Evolutionary conservation across 2,329 filamentous ascomycete species (phyloP), one percentile per base, ranked within the genome.

Genomic region (Lecanicillium sp.): DNA sequence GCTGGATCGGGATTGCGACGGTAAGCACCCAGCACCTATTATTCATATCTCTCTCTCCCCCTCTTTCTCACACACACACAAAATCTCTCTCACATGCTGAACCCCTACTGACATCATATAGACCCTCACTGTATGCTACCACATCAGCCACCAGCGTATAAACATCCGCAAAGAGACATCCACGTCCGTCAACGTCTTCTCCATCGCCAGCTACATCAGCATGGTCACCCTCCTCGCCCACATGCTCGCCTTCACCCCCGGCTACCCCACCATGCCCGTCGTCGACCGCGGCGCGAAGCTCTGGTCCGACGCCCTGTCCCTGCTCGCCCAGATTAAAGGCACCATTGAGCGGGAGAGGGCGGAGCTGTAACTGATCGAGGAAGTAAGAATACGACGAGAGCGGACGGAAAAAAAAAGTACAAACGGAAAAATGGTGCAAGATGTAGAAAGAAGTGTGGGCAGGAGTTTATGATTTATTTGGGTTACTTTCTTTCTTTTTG

Each of bases 91-190:
- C 19, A 17, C 10, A 21, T 19, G 49, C 20, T 39, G 10, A 39
- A 19, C 21, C 17, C 12, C 6, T 12, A 6, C 15, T 14, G 17
- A 4, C 11, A 35, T 14, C 7, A 11, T 10, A 2, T 56, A 86
- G 82, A 85, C 81, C 35, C 69, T 90, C 33, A 89, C 86, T 2
- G 75, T 84, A 46, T 75, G 84, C 55, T 90, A 90, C 66, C 86
- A 90, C 62, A 73, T 86, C 52, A 87, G 84, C 12, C 84, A 90
- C 64, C 83, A 85, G 56, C 86, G 86, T 60, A 85, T 88, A 61
- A 87, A 83, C 59, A 90, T 90, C 57, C 81, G 83, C 59, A 87
- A 86, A 60, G 86, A 89, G 68, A 90, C 86, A 1, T 81, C 82
- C 39, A 84, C 84, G 9, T 87, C 84, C n/a, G 77, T 90, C 54